Evolutionary conservation across 1,284 basidiomycete genomes (phyloP), one percentile per base, ranked within the genome.

Genomic region (Puccinia horiana): DNA sequence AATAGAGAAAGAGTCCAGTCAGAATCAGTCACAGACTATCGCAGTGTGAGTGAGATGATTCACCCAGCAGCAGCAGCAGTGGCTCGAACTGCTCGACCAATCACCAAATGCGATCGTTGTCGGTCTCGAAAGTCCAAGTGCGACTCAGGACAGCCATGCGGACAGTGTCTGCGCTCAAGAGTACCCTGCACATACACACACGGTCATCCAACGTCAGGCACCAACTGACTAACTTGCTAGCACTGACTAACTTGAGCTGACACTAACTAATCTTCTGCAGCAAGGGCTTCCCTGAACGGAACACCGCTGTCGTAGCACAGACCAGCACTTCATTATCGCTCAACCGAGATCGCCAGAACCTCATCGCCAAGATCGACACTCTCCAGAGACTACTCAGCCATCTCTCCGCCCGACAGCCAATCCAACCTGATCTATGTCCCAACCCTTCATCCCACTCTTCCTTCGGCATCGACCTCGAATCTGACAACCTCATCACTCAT

Each of bases 51-150:
- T n/a, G n/a, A n/a, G n/a, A n/a, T n/a, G n/a, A n/a, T n/a, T n/a
- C n/a, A n/a, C n/a, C n/a, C n/a, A n/a, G n/a, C n/a, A n/a, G n/a
- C n/a, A n/a, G n/a, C n/a, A n/a, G n/a, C n/a, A n/a, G n/a, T n/a
- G n/a, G n/a, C n/a, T n/a, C n/a, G n/a, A n/a, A n/a, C 75, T 3
- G 75, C 61, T 1, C 56, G 79, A 44, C 69, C 79, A 37, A 81
- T 73, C 54, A 81, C 79, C 47, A 81, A 75, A 58, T 81, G 79
- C 58, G 69, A 63, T 75, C 79, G 79, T 12, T 81, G 79, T 52
- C 52, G 79, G 18, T 16, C n/a, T n/a, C 70, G 58, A 23, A 81
- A 81, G n/a, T 75, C 44, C 12, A 75, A 42, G 56, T 81, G 79
- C 67, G 79, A 81, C 29, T 65, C 79, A 32, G 52, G 61, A 4